Evolutionary conservation across 345 rosid genomes (phyloP).

Genomic region (Eucalyptus melliodora): DNA sequence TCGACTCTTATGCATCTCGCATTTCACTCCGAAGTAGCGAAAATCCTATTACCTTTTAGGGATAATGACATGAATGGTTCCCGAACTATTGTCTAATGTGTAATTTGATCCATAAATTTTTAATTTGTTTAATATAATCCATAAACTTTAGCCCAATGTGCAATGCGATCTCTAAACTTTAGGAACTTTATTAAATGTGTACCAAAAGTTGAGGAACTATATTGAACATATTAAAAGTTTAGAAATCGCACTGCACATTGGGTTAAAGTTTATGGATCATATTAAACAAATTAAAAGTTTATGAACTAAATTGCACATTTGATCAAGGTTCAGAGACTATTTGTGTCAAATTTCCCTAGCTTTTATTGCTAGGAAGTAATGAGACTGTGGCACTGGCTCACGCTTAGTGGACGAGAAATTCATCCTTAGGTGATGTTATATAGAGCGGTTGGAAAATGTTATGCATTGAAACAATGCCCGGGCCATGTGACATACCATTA

Average conservation of each 20-base stretch:
- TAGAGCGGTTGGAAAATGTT: neutral
- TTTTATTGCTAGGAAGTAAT: neutral
- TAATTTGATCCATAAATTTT: too few relatives aligned
- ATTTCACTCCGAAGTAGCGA: rapidly evolving
- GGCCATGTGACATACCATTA: neutral
- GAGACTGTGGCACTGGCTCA: rapidly evolving
- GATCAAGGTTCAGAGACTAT: rapidly evolving
- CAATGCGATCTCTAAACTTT: too few relatives aligned
- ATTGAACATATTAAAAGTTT: too few relatives aligned
- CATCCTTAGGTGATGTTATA: neutral
- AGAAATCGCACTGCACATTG: rapidly evolving
- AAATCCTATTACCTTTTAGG: neutral
- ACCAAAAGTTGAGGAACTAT: rapidly evolving
- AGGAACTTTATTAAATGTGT: too few relatives aligned
- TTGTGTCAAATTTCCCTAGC: rapidly evolving
- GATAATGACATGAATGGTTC: rapidly evolving
- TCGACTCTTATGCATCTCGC: neutral
- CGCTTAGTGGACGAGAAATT: neutral
- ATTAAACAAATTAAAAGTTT: too few relatives aligned
- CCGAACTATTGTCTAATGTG: rapidly evolving
- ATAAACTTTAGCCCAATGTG: too few relatives aligned
- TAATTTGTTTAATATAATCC: too few relatives aligned
- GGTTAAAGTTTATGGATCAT: rapidly evolving
- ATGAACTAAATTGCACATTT: too few relatives aligned
- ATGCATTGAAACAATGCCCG: neutral